Base-by-base conservation (phyloP, 2,329 filamentous ascomycete genomes). In the Colletotrichum gigasporum region DNA sequence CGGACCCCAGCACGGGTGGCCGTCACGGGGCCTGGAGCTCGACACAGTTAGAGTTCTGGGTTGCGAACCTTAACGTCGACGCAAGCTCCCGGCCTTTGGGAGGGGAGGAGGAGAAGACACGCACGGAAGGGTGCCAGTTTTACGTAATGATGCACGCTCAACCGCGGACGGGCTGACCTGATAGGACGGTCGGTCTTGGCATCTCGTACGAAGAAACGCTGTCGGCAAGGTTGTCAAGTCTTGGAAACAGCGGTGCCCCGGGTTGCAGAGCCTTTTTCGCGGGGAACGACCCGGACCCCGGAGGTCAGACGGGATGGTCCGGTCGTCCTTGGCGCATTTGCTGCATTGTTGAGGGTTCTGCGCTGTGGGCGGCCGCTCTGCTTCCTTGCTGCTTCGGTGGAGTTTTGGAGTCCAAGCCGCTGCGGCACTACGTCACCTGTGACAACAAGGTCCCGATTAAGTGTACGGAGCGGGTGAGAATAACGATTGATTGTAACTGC, bases 81-180 rank as follows among this genome's bases (percentile, higher is more conserved):
- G 47, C 41, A 47, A 22, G 28, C 35, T 35, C 41, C n/a, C n/a
- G n/a, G n/a, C n/a, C 14, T 26, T 20, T 42, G 32, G 20, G 16
- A 34, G n/a, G 20, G 48, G 42, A 20, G 34, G 61, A 53, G 24
- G 32, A 47, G 55, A 65, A 55, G n/a, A n/a, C n/a, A 62, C 62
- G 50, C 62, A 65, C 61, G 39, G 50, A 39, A n/a, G n/a, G 44
- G 50, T 41, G 42, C 35, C 56, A n/a, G 41, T 50, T 65, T 65
- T 65, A 65, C 56, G 62, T 65, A 65, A 65, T 32, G 62, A 62
- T 44, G 45, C 62, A 62, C 34, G 57, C 48, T 35, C 48, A 62
- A 42, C 48, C 50, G 24, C 16, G 42, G 18, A 26, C 28, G 20
- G 28, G 22, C 44, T 18, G 42, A 41, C 30, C 41, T 55, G 48